phyloP scores from a whole-genome alignment of 83 land plant genomes.

The Isoetes engelmannii region DNA sequence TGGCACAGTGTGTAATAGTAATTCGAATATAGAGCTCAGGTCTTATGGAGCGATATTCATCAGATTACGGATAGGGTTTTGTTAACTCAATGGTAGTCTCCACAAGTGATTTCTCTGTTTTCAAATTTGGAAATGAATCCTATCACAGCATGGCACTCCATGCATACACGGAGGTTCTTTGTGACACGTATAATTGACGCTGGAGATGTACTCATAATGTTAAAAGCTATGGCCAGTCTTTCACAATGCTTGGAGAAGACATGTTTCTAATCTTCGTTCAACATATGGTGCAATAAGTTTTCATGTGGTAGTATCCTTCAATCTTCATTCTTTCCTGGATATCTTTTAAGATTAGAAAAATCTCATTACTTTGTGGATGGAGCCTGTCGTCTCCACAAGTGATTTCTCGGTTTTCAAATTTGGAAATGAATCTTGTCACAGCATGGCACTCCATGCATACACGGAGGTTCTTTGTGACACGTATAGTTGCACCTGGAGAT shows the following conservation, averaged over 20 bases:
- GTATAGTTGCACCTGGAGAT: conserved; percentile 29
- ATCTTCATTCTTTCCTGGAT: too few species aligned
- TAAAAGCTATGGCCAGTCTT: conserved; percentile 38
- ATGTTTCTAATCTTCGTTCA: conserved; percentile 35
- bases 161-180: conserved; percentile 42
- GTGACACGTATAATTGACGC: conserved; percentile 37
- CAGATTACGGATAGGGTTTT: too few species aligned
- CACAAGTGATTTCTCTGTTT: conserved; percentile 23
- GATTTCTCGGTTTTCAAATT: conserved; percentile 21
- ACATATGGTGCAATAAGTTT: conserved; percentile 37
- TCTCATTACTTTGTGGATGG: too few species aligned
- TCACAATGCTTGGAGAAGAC: conserved; percentile 43
- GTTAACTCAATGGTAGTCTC: too few species aligned
- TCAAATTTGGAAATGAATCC: conserved; percentile 25
- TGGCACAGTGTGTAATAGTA: too few species aligned
- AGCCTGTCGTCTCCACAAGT: conserved; percentile 41
- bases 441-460: conserved; percentile 40
- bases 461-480: conserved; percentile 40
- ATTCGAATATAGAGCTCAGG: too few species aligned
- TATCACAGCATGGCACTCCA: conserved; percentile 35
- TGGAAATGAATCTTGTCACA: conserved; percentile 31
- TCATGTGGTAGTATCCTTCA: too few species aligned
- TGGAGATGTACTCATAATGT: conserved; percentile 26
- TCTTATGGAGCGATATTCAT: too few species aligned
- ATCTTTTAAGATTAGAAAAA: too few species aligned